Percentiles rank a stretch among this genome's conserved stretches.
These are phyloP conservation scores for Chloranthus sessilifolius DNA, from an alignment of 164 flowering plant species.

Conservation along the genomic window DNA sequence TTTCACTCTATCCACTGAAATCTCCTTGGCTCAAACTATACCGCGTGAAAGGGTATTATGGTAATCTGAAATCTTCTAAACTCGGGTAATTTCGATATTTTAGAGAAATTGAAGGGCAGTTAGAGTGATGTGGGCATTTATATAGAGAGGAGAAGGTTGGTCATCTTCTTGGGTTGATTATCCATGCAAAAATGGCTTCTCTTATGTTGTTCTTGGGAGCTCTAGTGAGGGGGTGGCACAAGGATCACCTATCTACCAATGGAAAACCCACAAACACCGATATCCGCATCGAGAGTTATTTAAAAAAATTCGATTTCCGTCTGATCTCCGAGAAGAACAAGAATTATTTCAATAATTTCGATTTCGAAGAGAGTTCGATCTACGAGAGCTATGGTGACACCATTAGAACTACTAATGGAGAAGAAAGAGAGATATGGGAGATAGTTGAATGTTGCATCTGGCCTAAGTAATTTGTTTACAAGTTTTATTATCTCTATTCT, in stretches of 20 bases:
- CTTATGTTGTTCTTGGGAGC: conserved; percentile 31
- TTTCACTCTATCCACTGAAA: too few species aligned
- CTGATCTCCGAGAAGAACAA: background rate
- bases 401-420: background rate
- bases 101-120: too few species aligned
- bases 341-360: background rate
- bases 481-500: background rate
- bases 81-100: too few species aligned
- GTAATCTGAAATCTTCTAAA: too few species aligned
- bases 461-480: conserved; percentile 2
- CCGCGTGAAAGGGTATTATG: too few species aligned
- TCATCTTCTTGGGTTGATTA: background rate
- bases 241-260: background rate
- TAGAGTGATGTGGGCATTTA: background rate
- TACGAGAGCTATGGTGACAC: background rate
- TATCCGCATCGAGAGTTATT: too few species aligned
- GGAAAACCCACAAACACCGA: background rate
- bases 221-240: conserved; percentile 7
- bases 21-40: too few species aligned
- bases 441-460: conserved; percentile 16
- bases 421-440: conserved; percentile 13
- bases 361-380: too few species aligned
- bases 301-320: too few species aligned
- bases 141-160: conserved; percentile 10
- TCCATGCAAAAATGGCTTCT: conserved; percentile 27